Evolutionary conservation across 768 basidiomycete genomes (phyloP).

Genomic region (Hericium rajendrae): DNA sequence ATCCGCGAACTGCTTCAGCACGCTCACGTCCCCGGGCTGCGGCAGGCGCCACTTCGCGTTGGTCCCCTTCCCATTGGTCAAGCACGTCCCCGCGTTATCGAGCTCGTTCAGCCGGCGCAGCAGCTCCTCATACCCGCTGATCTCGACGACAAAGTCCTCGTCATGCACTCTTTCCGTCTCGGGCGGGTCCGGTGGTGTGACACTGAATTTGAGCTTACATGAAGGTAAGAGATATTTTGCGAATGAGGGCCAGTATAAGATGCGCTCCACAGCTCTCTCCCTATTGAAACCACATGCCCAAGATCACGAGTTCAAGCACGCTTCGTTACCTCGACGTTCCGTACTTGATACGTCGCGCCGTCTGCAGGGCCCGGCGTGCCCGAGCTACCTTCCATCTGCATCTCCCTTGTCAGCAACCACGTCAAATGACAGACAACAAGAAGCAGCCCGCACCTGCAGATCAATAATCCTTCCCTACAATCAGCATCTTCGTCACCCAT

Average conservation of each 20-base stretch:
- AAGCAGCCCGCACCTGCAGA: not conserved
- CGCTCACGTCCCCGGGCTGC: too few species aligned
- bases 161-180: slow-evolving; percentile 30
- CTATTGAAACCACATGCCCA: too few species aligned
- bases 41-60: slow-evolving; percentile 55
- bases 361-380: slow-evolving; percentile 33
- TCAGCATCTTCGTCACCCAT: not conserved
- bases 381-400: slow-evolving; percentile 37
- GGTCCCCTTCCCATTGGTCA: slow-evolving; percentile 63
- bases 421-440: not conserved
- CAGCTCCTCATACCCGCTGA: slow-evolving; percentile 72
- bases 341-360: slow-evolving; percentile 32
- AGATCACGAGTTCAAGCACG: not conserved
- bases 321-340: slow-evolving; percentile 28
- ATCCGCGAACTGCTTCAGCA: too few species aligned
- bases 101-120: slow-evolving; percentile 68
- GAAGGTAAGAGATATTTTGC: too few species aligned
- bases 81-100: slow-evolving; percentile 58
- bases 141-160: slow-evolving; percentile 47
- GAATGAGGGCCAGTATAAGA: too few species aligned
- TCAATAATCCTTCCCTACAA: not conserved
- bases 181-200: slow-evolving; percentile 28
- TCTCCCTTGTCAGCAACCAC: not conserved
- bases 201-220: too few species aligned
- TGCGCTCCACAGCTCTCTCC: too few species aligned